Evolutionary conservation across 1,139 yeast species (phyloP).

Genomic region (Magnusiomyces suaveolens): DNA sequence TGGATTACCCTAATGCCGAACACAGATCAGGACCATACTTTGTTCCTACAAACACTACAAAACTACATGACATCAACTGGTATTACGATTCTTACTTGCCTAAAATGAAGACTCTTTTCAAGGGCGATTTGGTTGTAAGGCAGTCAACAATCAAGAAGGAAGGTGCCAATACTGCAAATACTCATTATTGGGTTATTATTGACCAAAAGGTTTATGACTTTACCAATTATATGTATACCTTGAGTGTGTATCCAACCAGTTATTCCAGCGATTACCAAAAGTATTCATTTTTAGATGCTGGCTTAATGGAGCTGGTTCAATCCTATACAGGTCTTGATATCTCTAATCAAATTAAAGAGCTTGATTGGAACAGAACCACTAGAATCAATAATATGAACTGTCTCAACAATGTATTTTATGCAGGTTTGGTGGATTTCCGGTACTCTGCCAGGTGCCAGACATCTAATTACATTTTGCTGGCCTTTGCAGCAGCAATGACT

Average conservation of each 20-base stretch:
- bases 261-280: constrained; percentile 19
- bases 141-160: constrained; percentile 20
- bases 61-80: constrained; percentile 32
- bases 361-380: constrained; percentile 22
- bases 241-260: constrained; percentile 16
- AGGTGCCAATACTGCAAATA: constrained; percentile 19
- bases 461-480: constrained; percentile 33
- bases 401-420: constrained; percentile 25
- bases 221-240: constrained; percentile 32
- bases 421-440: constrained; percentile 33
- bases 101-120: constrained; percentile 28
- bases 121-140: constrained; percentile 34
- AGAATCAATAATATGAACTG: constrained; percentile 29
- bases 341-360: constrained; percentile 20
- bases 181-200: constrained; percentile 28
- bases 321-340: constrained; percentile 28
- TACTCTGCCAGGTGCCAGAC: constrained; percentile 34
- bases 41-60: constrained; percentile 23
- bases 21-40: constrained; percentile 30
- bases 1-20: constrained; percentile 25
- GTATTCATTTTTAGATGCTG: constrained; percentile 31
- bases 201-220: constrained; percentile 33
- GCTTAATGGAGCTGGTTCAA: constrained; percentile 26
- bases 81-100: constrained; percentile 32
- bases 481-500: constrained; percentile 28